phyloP scores from a whole-genome alignment of 306 rosid species.

The Pachyrhizus erosus region DNA sequence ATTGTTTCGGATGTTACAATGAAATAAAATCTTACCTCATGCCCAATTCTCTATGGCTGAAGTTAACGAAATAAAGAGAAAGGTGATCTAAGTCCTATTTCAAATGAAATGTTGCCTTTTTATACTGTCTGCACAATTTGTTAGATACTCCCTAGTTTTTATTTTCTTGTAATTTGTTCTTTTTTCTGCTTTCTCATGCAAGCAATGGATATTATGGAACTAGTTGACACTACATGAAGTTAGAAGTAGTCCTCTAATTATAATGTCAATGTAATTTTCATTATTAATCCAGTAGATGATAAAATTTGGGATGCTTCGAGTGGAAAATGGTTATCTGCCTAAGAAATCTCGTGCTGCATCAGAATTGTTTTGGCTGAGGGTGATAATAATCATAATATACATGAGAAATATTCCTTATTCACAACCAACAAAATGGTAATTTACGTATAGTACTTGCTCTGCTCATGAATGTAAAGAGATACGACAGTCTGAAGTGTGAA shows the following conservation, averaged over 20 bases:
- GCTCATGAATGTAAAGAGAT: not conserved
- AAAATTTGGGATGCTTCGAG: not conserved
- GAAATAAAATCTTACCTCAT: not conserved
- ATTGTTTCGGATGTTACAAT: not conserved
- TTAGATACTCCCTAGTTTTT: not conserved
- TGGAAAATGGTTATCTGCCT: not conserved
- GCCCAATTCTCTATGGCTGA: not conserved
- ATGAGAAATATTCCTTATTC: not conserved
- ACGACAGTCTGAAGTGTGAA: not conserved
- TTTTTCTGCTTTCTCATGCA: not conserved
- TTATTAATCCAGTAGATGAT: not conserved
- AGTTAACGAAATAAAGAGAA: not conserved
- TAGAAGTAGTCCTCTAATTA: not conserved
- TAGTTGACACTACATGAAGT: not conserved
- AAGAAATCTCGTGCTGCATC: not conserved
- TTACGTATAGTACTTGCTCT: not conserved
- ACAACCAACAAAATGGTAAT: not conserved
- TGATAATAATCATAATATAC: not conserved
- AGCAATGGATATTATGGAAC: not conserved
- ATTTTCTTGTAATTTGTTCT: not conserved
- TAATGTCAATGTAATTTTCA: not conserved
- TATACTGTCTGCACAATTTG: not conserved
- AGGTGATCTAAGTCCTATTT: not conserved
- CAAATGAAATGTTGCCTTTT: not conserved
- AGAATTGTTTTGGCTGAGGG: not conserved